phyloP scores from a whole-genome alignment of 768 basidiomycete genomes.

The Naganishia onofrii region DNA sequence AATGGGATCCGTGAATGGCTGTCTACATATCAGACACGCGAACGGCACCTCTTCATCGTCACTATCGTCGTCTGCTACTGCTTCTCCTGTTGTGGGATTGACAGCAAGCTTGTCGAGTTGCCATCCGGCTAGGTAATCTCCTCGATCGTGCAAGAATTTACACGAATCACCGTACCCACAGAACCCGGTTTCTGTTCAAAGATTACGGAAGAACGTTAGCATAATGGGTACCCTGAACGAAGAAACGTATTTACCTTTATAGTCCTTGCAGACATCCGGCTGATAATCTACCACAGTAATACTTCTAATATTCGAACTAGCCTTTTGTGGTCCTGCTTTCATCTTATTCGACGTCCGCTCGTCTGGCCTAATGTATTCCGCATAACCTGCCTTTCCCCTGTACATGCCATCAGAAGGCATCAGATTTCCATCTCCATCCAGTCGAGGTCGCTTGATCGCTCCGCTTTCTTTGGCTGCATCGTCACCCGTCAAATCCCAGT shows the following conservation, averaged over 20 bases:
- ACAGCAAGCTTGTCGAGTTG: constrained; percentile 92
- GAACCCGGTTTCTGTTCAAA: constrained; percentile 80
- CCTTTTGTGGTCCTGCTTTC: constrained; percentile 72
- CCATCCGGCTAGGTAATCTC: constrained; percentile 90
- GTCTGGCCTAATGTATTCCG: constrained; percentile 69
- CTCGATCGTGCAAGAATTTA: constrained; percentile 97
- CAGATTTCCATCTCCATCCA: constrained; percentile 59
- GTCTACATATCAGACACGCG: constrained; percentile 95
- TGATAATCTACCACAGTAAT: constrained; percentile 97
- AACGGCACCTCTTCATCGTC: constrained; percentile 87
- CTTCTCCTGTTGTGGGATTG: constrained; percentile 52
- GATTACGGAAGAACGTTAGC: not conserved
- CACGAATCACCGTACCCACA: constrained; percentile 99
- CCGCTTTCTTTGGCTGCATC: constrained; percentile 60
- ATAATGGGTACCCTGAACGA: constrained; percentile 10
- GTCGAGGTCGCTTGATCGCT: constrained; percentile 46
- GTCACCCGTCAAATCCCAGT: constrained; percentile 74
- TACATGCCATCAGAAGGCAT: constrained; percentile 78
- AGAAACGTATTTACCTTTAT: constrained; percentile 71
- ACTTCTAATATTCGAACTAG: constrained; percentile 75
- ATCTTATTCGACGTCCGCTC: constrained; percentile 68
- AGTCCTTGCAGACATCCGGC: constrained; percentile 98
- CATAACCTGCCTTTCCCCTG: constrained; percentile 61
- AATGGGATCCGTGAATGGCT: constrained; percentile 89
- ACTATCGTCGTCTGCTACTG: constrained; percentile 53